Percentiles rank a stretch among this genome's conserved stretches.
phyloP scores from a whole-genome alignment of 371 early-diverging fungal genomes.

The Mortierella sp. region DNA sequence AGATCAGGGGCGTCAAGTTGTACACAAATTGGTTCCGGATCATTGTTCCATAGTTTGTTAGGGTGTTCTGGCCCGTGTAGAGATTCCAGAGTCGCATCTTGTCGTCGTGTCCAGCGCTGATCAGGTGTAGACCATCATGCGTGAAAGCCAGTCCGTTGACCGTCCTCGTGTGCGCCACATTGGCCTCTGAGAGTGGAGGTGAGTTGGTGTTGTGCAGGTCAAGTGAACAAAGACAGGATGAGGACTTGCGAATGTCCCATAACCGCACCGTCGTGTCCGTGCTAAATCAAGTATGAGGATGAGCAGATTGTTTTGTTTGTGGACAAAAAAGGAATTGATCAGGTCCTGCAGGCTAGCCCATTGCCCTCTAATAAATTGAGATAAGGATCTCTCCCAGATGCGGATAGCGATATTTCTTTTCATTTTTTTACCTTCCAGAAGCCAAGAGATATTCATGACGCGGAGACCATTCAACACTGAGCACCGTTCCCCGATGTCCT shows the following conservation, averaged over 20 bases:
- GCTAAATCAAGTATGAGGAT: slow-evolving; percentile 45
- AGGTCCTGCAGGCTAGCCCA: neutral
- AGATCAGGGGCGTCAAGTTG: slow-evolving; percentile 62
- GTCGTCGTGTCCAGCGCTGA: slow-evolving; percentile 82
- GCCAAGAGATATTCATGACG: slow-evolving; percentile 81
- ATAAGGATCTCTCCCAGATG: neutral
- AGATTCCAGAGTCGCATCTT: slow-evolving; percentile 87
- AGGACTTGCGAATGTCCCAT: slow-evolving; percentile 89
- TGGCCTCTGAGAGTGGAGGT: slow-evolving; percentile 64
- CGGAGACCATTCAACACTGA: slow-evolving; percentile 87
- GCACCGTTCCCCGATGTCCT: slow-evolving; percentile 81
- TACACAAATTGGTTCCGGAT: slow-evolving; percentile 67
- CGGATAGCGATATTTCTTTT: neutral
- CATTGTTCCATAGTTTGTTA: slow-evolving; percentile 75
- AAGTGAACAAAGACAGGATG: slow-evolving; percentile 68
- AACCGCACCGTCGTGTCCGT: slow-evolving; percentile 74
- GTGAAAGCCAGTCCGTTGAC: slow-evolving; percentile 81
- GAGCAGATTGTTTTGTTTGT: neutral
- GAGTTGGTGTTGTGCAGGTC: slow-evolving; percentile 72
- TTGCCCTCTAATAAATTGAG: neutral
- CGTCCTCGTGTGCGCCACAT: slow-evolving; percentile 77
- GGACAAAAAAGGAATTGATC: neutral
- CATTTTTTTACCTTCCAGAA: slow-evolving; percentile 76
- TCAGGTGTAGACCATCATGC: slow-evolving; percentile 70
- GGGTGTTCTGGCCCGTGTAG: slow-evolving; percentile 71